Evolutionary conservation across 2,329 filamentous ascomycete genomes (phyloP).

Genomic region (Colletotrichum abscissum): DNA sequence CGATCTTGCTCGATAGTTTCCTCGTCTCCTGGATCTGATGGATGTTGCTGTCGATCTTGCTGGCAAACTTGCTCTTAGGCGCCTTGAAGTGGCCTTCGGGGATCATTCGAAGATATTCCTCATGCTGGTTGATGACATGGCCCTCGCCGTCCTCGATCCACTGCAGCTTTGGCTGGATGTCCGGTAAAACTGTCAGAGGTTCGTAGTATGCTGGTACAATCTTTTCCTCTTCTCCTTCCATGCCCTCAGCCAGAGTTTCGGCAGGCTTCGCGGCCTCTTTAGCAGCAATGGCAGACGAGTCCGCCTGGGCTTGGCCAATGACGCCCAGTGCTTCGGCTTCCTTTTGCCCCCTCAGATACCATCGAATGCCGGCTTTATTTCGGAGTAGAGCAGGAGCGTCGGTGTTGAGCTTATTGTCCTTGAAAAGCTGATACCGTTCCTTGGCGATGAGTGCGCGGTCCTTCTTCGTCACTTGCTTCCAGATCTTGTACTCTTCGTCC

Average conservation of each 20-base stretch:
- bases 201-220: conserved; percentile 97
- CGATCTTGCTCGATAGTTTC: conserved; percentile 95
- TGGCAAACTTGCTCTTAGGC: conserved; percentile 78
- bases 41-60: conserved; percentile 90
- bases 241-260: conserved; percentile 93
- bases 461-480: conserved; percentile 99
- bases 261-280: conserved; percentile 62
- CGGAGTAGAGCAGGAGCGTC: conserved; percentile 90
- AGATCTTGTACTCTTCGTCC: conserved; percentile 96
- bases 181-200: conserved; percentile 84
- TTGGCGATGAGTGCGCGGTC: conserved; percentile 88
- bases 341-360: conserved; percentile 84
- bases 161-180: conserved; percentile 79
- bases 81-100: conserved; percentile 80
- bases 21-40: conserved; percentile 96
- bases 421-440: conserved; percentile 87
- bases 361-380: conserved; percentile 88
- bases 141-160: conserved; percentile 94
- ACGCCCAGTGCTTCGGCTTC: conserved; percentile 67
- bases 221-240: conserved; percentile 86
- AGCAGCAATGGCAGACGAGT: conserved; percentile 60
- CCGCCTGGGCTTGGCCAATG: conserved; percentile 47
- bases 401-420: conserved; percentile 82
- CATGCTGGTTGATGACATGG: conserved; percentile 86
- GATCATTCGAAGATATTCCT: conserved; percentile 84